Base-by-base conservation (phyloP, 306 rosid species). In the Cyclanthera cordifolia region DNA sequence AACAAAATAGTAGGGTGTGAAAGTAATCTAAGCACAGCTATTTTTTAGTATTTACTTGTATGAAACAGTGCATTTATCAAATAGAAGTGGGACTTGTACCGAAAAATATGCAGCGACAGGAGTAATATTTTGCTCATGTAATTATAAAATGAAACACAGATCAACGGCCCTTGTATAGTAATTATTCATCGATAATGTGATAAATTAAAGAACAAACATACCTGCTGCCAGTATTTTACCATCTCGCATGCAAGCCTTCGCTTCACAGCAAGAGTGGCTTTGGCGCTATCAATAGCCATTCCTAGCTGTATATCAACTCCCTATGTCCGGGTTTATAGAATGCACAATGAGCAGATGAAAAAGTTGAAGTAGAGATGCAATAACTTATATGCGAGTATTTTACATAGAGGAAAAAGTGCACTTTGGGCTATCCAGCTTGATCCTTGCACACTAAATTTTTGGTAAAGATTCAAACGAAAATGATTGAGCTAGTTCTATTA, bases 171-270 rank as follows among this genome's bases (percentile, higher is more conserved):
- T 25, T 14, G 14, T 0, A 41, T 21, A 4, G 48, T 30, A 60
- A 34, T 20, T 21, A 39, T 30, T 39, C 4, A 41, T 21, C 41
- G 30, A 50, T 69, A 69, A 14, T 49, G 49, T 69, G 43, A n/a
- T 32, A 24, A 53, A 53, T 23, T 34, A 24, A 52, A 70, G 20
- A 56, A 46, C 67, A 58, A 56, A 57, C 68, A 21, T 74, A 93
- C 98, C 95, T 90, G 98, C 82, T 93, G 96, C 98, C 98, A 93
- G 70, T 89, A 93, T 77, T 93, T 93, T 71, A 87, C 88, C 96
- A 93, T 89, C 87, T 93, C 98, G 74, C 98, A 93, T 28, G 98
- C 91, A 80, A 93, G 96, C 82, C 96, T 86, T 74, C 98, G 91
- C 88, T 93, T 93, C 56, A 93, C 98, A 21, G 98, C 98, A 58